phyloP scores from a whole-genome alignment of 805 yeast species.

The Yarrowia sp. region DNA sequence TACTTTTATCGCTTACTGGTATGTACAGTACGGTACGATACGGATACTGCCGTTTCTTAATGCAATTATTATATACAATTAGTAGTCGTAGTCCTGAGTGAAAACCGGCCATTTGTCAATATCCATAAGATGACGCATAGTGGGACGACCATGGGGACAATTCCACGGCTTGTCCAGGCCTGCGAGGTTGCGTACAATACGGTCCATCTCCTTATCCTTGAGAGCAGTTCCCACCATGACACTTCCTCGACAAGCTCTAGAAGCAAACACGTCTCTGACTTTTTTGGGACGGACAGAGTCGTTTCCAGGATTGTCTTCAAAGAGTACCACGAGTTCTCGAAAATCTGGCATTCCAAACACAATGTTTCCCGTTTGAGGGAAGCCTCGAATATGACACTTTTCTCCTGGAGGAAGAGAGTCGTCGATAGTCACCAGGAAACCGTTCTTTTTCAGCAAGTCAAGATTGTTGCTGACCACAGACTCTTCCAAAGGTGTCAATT shows the following conservation, averaged over 20 bases:
- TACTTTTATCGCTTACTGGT: too few species aligned
- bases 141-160: conserved; percentile 95
- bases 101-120: conserved; percentile 28
- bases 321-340: conserved; percentile 66
- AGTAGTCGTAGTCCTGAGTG: neutral
- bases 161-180: conserved; percentile 87
- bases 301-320: conserved; percentile 54
- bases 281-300: conserved; percentile 61
- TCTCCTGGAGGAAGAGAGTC: conserved; percentile 55
- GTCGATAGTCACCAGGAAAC: conserved; percentile 59
- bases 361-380: conserved; percentile 71
- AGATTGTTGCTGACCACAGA: conserved; percentile 60
- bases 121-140: conserved; percentile 84
- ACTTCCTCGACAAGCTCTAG: conserved; percentile 91
- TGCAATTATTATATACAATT: neutral
- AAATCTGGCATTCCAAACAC: conserved; percentile 65
- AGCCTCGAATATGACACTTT: conserved; percentile 52
- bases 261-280: conserved; percentile 79
- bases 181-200: conserved; percentile 65
- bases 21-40: too few species aligned
- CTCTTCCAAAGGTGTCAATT: conserved; percentile 76
- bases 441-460: conserved; percentile 63
- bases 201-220: conserved; percentile 55
- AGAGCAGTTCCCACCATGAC: conserved; percentile 89
- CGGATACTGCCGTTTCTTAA: too few species aligned